Base-by-base conservation (phyloP, 345 rosid genomes). In the Crucihimalaya himalaica region DNA sequence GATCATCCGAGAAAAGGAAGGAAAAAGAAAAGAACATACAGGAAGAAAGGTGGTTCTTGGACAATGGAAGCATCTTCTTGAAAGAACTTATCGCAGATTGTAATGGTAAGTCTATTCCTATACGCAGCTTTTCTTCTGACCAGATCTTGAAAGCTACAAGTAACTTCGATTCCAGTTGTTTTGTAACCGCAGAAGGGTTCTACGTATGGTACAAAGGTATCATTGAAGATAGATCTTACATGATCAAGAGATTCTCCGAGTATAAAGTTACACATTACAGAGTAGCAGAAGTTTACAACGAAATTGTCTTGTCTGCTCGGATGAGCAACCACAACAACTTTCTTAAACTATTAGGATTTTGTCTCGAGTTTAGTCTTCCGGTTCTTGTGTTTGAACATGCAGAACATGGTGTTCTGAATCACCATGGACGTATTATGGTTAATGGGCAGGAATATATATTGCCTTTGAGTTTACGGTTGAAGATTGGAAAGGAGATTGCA, bases 251-350 rank as follows among this genome's bases (percentile, higher is more conserved):
- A 63, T 63, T 25, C 53, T 8, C 35, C n/a, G 68, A 39, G 53
- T 20, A 60, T 15, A 60, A 39, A 43, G 20, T 39, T 43, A 28
- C 53, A 9, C 14, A 20, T 4, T 48, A 48, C 53, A 48, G 53
- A 48, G 53, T 43, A 42, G 34, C 6, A n/a, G 32, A 39, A 8
- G 37, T 42, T 25, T 62, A 43, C 25, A 63, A 63, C 1, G 66
- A 61, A 3, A 40, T 61, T 21, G 66, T 61, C 32, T 23, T 65
- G 29, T 65, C 58, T 48, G 56, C 46, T 48, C 57, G 58, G 12
- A 59, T 61, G 76, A 73, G 69, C 37, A 52, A 32, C 8, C 77
- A 73, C 27, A 61, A 0, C 28, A 63, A 73, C 61, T 63, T 73
- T 52, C 46, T 72, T 0, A 63, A 42, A 29, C 53, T 72, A n/a